Percentiles rank a stretch among this genome's conserved stretches.
Evolutionary conservation across 805 yeast species (phyloP).

Genomic region (Candida succiphila): DNA sequence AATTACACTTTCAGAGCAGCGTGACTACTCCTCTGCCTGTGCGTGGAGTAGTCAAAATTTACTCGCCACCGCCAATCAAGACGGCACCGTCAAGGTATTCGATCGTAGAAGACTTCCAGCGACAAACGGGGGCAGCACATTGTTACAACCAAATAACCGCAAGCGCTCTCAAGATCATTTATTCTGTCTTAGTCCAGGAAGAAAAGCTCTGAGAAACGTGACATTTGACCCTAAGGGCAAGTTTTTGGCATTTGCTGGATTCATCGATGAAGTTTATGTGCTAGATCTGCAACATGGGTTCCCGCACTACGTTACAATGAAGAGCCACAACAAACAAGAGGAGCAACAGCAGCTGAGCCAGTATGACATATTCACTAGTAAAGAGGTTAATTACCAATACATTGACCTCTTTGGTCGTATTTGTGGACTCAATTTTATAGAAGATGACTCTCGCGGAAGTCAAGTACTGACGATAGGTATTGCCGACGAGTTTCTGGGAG

Average conservation of each 20-base stretch:
- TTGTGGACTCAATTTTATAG: conserved; percentile 41
- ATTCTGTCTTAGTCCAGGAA: no score
- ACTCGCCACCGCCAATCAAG: conserved; percentile 52
- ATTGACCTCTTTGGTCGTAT: conserved; percentile 50
- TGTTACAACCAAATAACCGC: no score
- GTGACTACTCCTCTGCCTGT: conserved; percentile 48
- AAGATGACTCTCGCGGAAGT: conserved; percentile 29
- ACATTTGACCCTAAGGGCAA: conserved; percentile 37
- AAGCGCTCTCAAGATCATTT: no score
- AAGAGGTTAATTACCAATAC: conserved; percentile 24
- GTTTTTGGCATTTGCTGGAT: conserved; percentile 45
- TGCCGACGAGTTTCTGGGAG: conserved; percentile 47
- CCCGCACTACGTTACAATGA: background rate
- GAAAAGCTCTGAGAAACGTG: conserved; percentile 44
- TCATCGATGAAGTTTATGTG: conserved; percentile 47
- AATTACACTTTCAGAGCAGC: conserved; percentile 29
- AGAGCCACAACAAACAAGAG: background rate
- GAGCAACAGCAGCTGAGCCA: background rate
- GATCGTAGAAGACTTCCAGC: conserved; percentile 33
- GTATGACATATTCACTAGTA: background rate
- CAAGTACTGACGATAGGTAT: conserved; percentile 44
- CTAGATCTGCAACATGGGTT: conserved; percentile 23
- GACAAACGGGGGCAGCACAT: background rate
- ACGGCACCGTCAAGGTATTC: conserved; percentile 43
- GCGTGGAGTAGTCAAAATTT: conserved; percentile 42